A percentile compares a stretch with the other conserved stretches of the same genome.
These are phyloP conservation scores for Phytophthora niederhauseri DNA, from an alignment of 352 stramenopile species.

Conservation along the genomic window DNA sequence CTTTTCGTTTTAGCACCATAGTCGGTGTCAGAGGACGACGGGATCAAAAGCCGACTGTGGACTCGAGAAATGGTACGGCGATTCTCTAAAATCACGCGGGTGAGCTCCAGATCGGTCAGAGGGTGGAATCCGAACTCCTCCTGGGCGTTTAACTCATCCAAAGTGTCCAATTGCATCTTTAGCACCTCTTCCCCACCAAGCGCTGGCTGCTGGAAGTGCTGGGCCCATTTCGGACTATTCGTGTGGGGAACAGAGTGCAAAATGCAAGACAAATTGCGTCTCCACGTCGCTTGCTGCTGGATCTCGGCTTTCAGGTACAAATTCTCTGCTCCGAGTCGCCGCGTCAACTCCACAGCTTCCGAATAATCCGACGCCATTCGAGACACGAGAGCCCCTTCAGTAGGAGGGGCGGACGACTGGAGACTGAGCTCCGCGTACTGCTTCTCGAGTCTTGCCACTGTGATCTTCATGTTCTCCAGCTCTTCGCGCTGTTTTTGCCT, in stretches of 20 bases:
- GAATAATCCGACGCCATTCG: conserved; percentile 17
- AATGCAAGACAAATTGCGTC: conserved; percentile 36
- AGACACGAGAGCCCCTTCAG: neutral
- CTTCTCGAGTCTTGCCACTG: conserved; percentile 37
- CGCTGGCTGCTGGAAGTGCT: conserved; percentile 27
- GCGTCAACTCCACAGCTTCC: conserved; percentile 31
- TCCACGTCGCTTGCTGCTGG: conserved; percentile 43
- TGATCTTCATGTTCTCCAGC: conserved; percentile 40
- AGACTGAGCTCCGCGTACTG: conserved; percentile 43
- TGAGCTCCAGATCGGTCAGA: conserved; percentile 37
- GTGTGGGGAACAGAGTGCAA: conserved; percentile 30
- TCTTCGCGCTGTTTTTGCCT: conserved; percentile 41
- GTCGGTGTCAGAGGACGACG: conserved; percentile 28
- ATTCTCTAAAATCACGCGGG: conserved; percentile 42
- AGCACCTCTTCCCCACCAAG: conserved; percentile 15
- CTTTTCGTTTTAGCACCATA: conserved; percentile 14
- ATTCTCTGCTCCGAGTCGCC: conserved; percentile 48
- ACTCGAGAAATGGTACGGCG: conserved; percentile 30
- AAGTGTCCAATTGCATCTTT: conserved; percentile 20
- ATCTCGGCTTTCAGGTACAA: conserved; percentile 45
- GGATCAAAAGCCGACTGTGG: conserved; percentile 27
- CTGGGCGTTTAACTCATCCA: conserved; percentile 32
- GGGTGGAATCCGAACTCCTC: conserved; percentile 42
- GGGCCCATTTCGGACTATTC: conserved; percentile 20
- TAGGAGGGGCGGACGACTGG: neutral